A percentile compares a stretch with the other conserved stretches of the same genome.
These are phyloP conservation scores for Moesziomyces globuligerus DNA, from an alignment of 1,284 basidiomycete genomes.

Conservation along the genomic window DNA sequence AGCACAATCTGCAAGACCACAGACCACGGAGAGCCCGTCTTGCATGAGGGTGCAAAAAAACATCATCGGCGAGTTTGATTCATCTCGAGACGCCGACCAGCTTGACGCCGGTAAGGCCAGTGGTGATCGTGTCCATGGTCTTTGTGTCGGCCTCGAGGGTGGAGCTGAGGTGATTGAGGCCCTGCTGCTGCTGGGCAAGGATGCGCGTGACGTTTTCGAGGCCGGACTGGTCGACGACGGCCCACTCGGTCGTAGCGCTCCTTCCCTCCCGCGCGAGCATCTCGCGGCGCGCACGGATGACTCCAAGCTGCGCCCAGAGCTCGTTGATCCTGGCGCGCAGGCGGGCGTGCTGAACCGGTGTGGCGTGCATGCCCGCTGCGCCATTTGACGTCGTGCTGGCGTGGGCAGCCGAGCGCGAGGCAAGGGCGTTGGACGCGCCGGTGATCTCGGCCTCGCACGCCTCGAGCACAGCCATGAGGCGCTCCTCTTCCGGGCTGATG, in stretches of 20 bases:
- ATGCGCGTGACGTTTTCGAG: conserved; percentile 60
- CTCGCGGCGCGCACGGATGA: conserved; percentile 58
- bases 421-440: conserved; percentile 10
- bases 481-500: conserved; percentile 57
- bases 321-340: conserved; percentile 63
- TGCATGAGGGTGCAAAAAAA: background rate
- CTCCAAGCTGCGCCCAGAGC: conserved; percentile 64
- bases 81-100: conserved; percentile 51
- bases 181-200: conserved; percentile 59
- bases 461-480: conserved; percentile 52
- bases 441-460: conserved; percentile 62
- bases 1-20: background rate
- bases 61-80: too few relatives aligned
- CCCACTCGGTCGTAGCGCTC: conserved; percentile 59
- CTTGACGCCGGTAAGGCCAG: conserved; percentile 54
- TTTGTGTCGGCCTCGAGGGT: conserved; percentile 57
- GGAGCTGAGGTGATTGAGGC: conserved; percentile 58
- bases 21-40: too few relatives aligned
- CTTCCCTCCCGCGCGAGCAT: conserved; percentile 41
- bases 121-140: conserved; percentile 59
- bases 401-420: conserved; percentile 1
- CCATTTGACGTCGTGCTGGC: background rate
- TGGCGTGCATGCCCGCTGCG: background rate
- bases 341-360: conserved; percentile 24
- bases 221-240: conserved; percentile 61